A percentile compares a stretch with the other conserved stretches of the same genome.
Evolutionary conservation across 306 rosid species (phyloP).

Genomic region (Vigna mungo): DNA sequence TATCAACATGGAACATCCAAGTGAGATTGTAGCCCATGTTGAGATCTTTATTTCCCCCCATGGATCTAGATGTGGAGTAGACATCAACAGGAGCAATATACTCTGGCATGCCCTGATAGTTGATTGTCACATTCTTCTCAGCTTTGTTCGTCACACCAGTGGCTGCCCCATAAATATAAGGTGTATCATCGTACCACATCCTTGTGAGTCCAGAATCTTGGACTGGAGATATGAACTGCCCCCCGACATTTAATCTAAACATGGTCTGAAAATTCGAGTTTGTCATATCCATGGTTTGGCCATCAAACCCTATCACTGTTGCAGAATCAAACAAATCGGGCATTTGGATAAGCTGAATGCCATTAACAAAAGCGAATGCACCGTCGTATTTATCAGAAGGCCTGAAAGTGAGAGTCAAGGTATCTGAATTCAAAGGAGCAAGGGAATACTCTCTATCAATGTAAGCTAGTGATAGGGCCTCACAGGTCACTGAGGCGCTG

Average conservation of each 20-base stretch:
- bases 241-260: slow-evolving; percentile 64
- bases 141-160: slow-evolving; percentile 49
- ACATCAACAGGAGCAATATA: slow-evolving; percentile 55
- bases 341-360: slow-evolving; percentile 52
- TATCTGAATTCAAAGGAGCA: slow-evolving; percentile 46
- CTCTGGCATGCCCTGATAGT: slow-evolving; percentile 41
- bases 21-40: slow-evolving; percentile 57
- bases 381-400: slow-evolving; percentile 48
- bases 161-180: slow-evolving; percentile 53
- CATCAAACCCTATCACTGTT: slow-evolving; percentile 41
- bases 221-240: slow-evolving; percentile 55
- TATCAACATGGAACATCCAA: slow-evolving; percentile 60
- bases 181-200: slow-evolving; percentile 62
- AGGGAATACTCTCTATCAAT: slow-evolving; percentile 63
- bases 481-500: slow-evolving; percentile 52
- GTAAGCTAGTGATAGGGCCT: slow-evolving; percentile 64
- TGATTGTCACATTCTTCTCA: slow-evolving; percentile 33
- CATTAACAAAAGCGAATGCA: slow-evolving; percentile 59
- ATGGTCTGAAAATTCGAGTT: slow-evolving; percentile 52
- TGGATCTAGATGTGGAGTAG: slow-evolving; percentile 58
- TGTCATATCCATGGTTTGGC: slow-evolving; percentile 43
- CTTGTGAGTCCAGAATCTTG: slow-evolving; percentile 60
- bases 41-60: slow-evolving; percentile 41
- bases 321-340: slow-evolving; percentile 53
- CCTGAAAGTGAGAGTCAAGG: slow-evolving; percentile 51